phyloP scores from a whole-genome alignment of 306 rosid species.

The Arachis stenosperma region DNA sequence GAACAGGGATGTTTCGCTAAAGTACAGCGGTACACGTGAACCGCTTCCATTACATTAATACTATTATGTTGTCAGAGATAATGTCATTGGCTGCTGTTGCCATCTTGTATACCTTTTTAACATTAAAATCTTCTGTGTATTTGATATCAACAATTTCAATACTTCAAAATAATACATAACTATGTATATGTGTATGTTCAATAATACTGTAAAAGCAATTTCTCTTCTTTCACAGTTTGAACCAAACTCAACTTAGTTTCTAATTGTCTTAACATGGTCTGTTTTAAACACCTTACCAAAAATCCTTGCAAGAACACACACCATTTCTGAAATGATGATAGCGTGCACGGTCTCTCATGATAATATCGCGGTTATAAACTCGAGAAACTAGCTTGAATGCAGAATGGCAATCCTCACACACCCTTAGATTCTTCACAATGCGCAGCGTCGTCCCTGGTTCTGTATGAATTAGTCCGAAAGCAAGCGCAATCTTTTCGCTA shows the following conservation, averaged over 20 bases:
- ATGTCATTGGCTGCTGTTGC: too few species aligned
- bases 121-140: too few species aligned
- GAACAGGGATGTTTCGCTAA: too few species aligned
- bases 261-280: background rate
- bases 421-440: conserved; percentile 63
- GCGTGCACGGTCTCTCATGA: conserved; percentile 61
- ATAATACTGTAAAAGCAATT: too few species aligned
- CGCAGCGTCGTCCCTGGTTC: conserved; percentile 57
- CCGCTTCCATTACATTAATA: too few species aligned
- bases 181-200: too few species aligned
- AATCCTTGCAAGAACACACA: conserved; percentile 63
- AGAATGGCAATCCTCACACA: conserved; percentile 66
- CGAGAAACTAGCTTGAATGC: conserved; percentile 61
- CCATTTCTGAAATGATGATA: conserved; percentile 65
- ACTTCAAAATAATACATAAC: too few species aligned
- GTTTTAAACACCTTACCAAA: conserved; percentile 52
- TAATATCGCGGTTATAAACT: conserved; percentile 48
- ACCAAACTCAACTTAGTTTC: conserved; percentile 5
- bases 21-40: too few species aligned
- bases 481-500: conserved; percentile 69
- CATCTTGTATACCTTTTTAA: too few species aligned
- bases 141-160: too few species aligned
- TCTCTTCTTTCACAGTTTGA: conserved; percentile 1
- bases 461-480: conserved; percentile 58
- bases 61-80: too few species aligned